Base-by-base conservation (phyloP, 1,284 basidiomycete genomes). In the Vanrija sp. region DNA sequence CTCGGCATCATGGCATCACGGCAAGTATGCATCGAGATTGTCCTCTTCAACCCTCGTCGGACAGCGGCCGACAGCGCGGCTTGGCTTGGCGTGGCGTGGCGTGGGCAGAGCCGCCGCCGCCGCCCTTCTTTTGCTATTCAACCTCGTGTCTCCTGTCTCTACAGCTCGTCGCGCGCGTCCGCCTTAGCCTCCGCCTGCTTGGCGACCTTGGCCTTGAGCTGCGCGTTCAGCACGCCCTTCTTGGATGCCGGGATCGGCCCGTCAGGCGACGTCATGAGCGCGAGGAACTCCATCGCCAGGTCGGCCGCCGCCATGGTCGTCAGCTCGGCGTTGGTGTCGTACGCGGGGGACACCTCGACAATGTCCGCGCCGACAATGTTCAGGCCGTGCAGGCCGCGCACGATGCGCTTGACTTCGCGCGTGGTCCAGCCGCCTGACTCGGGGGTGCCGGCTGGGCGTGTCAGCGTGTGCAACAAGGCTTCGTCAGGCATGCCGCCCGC, bases 311-410 rank as follows among this genome's bases (percentile, higher is more conserved):
- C 72, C 52, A 75, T 73, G 26, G 67, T 69, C 1, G 74, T 73
- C 18, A 76, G 66, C 52, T 76, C 74, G 34, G 68, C 69, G 46
- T 76, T 68, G 5, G 72, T 69, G 59, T 77, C 75, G 57, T 75
- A 77, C 3, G 72, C 71, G 3, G 75, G 69, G 0, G 70, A 62
- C 3, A 74, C 65, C 55, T 74, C 72, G 51, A 74, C 74, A 23
- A 90, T 78, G 67, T 88, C 86, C 1, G 84, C 85, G 45, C 87
- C 72, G 52, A 74, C 78, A 43, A 78, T 63, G 67, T 78, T 76
- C 44, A 78, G 68, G 1, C 74, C 74, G 6, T 65, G 61, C 0
- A 79, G 64, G 1, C 69, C 67, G 48, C 77, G 70, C 2, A 79
- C 60, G 55, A 79, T 74, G 43, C 70, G 59, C 47, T 74, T 65